Evolutionary conservation across 495 filamentous ascomycete species (phyloP), one percentile per base, ranked within the genome.

Genomic region (Penicillium maclennaniae): DNA sequence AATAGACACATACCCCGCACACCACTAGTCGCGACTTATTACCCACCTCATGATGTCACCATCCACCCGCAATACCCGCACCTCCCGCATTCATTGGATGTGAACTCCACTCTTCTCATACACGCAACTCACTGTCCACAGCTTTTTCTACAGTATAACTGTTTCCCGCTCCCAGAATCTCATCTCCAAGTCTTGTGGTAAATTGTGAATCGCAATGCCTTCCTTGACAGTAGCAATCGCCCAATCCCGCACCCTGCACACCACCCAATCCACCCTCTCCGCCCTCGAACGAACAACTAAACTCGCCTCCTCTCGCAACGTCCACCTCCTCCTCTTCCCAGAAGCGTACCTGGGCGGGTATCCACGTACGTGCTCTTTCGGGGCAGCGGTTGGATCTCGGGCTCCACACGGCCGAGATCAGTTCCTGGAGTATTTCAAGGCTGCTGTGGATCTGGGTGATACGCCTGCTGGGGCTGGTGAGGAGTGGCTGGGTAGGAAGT

Each of bases 271-370:
- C 28, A 95, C 91, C 3, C 81, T 96, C 45, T 42, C 60, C 8
- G 78, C 83, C n/a, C 82, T 96, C 19, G 69, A 78, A 42, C 51
- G 62, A 9, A 80, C 84, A n/a, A 79, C 84, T 23, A 51, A 49
- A 34, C 50, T 66, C 26, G 75, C 74, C n/a, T 54, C 65, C 19
- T 39, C 53, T 4, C 57, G 72, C 19, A 75, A 78, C 38, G 78
- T 87, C 36, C 79, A 92, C 63, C 78, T 97, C 47, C 70, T 97
- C 19, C 81, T 96, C 40, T 92, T 96, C 58, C 91, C 91, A 0
- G 91, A 97, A 73, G 91, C 92, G 26, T 96, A 88, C 63, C 77
- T 97, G 0, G 92, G 91, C 20, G 91, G 91, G 9, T 97, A 97
- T 61, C 91, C 91, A 15, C 84, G 92, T 23, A 86, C 85, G 15